Base-by-base conservation (phyloP, 495 filamentous ascomycete species). In the Xylaria palmicola region DNA sequence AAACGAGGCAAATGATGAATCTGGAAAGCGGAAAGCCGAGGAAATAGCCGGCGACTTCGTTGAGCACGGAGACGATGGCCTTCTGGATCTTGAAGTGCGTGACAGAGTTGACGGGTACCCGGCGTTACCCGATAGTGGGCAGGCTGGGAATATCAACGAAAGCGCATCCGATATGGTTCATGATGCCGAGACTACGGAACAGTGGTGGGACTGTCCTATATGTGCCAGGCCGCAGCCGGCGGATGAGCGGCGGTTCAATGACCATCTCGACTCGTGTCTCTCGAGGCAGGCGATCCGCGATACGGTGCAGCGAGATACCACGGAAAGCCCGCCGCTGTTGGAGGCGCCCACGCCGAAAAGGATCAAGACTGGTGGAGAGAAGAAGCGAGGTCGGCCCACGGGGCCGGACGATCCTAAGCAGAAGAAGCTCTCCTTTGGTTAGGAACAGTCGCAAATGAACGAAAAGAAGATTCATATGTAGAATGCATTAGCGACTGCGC, bases 241-340 rank as follows among this genome's bases (percentile, higher is more conserved):
- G 0, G 84, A 92, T 62, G 91, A 97, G 70, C 79, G 81, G 37
- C 72, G 70, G 6, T 97, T 99, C 75, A 99, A 99, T 64, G 87
- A 88, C 51, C 95, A 99, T 73, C 89, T 99, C 47, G 95, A 99
- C 69, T 86, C 90, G 20, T 99, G 94, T 75, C 83, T 99, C 7
- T 97, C 92, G 2, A 78, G 85, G 45, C 85, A 88, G 70, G 90
- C 90, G 0, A 98, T 98, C 62, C 87, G 87, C 41, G 90, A 97
- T 67, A 89, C 83, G 0, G 86, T 89, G 6, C 85, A 89, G 57
- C 83, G 81, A 50, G 70, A 75, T 4, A 65, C 67, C 19, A 65
- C 64, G 20, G 51, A 43, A 27, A 52, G 22, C 26, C 60, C 62
- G 10, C 52, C 60, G 36, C 44, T 68, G 13, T 15, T 3, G 34